Evolutionary conservation across 768 basidiomycete genomes (phyloP).

Genomic region (Pleurotus sapidus): DNA sequence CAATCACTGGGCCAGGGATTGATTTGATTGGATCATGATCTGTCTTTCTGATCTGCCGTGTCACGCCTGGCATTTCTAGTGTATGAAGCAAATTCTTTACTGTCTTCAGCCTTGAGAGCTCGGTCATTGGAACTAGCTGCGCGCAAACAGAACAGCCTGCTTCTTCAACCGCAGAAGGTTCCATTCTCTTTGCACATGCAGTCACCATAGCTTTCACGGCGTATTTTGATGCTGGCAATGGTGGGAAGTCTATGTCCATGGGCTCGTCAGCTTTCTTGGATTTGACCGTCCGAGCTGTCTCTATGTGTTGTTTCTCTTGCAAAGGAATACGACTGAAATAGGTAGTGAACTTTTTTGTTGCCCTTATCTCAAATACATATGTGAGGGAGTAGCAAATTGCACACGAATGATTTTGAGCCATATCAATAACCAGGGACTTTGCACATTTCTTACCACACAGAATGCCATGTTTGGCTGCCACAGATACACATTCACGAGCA

Average conservation of each 20-base stretch:
- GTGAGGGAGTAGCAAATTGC: not conserved
- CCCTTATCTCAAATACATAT: not conserved
- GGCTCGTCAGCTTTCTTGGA: no score
- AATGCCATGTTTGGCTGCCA: not conserved
- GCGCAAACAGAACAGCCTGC: slow-evolving; percentile 30
- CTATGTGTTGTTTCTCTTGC: no score
- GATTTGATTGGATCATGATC: slow-evolving; percentile 11
- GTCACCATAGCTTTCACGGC: no score
- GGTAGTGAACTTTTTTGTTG: not conserved
- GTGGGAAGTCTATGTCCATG: no score
- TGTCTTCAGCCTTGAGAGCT: slow-evolving; percentile 1
- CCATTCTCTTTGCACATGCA: no score
- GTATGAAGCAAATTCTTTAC: slow-evolving; percentile 8
- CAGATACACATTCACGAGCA: not conserved
- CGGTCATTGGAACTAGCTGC: slow-evolving; percentile 5
- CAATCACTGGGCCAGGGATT: slow-evolving; percentile 13
- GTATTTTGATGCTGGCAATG: no score
- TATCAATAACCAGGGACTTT: not conserved
- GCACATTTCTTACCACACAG: not conserved
- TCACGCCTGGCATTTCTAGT: slow-evolving; percentile 8
- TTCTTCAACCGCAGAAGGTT: slow-evolving; percentile 13
- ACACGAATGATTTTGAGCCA: not conserved
- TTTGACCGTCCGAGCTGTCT: no score
- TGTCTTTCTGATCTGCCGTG: slow-evolving; percentile 4
- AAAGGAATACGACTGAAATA: no score